These are phyloP conservation scores for Rhodotorula glutinis DNA, from an alignment of 1,284 basidiomycete genomes.

Conservation along the genomic window DNA sequence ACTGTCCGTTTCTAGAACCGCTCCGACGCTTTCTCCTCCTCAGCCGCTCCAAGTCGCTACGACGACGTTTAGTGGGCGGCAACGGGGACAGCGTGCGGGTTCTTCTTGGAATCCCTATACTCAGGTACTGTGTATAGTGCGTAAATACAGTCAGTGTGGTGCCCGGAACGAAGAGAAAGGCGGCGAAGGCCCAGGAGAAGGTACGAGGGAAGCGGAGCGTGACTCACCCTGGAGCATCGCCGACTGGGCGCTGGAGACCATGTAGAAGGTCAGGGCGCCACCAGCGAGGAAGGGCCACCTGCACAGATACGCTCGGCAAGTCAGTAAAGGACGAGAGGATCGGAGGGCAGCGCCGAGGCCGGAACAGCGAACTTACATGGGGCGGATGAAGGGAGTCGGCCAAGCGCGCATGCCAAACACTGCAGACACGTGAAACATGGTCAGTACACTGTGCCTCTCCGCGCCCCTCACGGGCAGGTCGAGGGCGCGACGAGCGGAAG, in stretches of 20 bases:
- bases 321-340: background rate
- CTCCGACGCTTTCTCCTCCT: background rate
- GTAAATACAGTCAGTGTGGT: background rate
- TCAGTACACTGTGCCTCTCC: too few relatives aligned
- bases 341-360: background rate
- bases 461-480: background rate
- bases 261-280: conserved; percentile 43
- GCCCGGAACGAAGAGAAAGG: background rate
- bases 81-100: conserved; percentile 29
- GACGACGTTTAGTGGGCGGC: conserved; percentile 23
- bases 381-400: conserved; percentile 40
- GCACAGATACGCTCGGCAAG: background rate
- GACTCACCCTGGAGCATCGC: conserved; percentile 37
- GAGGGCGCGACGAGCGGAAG: background rate
- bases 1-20: too few relatives aligned
- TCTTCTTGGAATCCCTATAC: conserved; percentile 37
- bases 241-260: conserved; percentile 39
- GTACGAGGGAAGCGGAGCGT: background rate
- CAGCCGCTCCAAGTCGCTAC: too few relatives aligned
- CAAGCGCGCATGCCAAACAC: conserved; percentile 41
- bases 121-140: conserved; percentile 25
- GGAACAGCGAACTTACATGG: conserved; percentile 25
- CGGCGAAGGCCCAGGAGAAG: background rate
- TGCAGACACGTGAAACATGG: too few relatives aligned
- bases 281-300: conserved; percentile 44